These are phyloP conservation scores for Pneumocystis sp. DNA, from an alignment of 1,139 yeast species.

Conservation along the genomic window DNA sequence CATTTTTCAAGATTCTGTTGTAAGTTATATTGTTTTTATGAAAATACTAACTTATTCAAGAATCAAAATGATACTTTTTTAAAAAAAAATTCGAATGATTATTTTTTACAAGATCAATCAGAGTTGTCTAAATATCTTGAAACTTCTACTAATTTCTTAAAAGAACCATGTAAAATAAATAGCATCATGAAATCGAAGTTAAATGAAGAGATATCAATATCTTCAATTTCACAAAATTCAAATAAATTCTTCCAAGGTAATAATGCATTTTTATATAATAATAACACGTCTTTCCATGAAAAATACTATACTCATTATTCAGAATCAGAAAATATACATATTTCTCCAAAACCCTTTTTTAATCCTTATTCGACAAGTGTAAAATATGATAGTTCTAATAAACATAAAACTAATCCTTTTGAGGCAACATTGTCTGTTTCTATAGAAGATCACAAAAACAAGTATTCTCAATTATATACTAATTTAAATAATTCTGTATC, in stretches of 20 bases:
- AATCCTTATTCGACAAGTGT: neutral
- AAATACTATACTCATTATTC: neutral
- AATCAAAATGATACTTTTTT: neutral
- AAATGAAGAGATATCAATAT: neutral
- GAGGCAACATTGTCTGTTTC: neutral
- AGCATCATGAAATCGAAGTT: neutral
- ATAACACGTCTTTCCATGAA: neutral
- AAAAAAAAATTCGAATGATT: neutral
- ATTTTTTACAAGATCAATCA: neutral
- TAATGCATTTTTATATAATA: neutral
- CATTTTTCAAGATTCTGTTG: neutral
- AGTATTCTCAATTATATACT: neutral
- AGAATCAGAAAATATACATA: neutral
- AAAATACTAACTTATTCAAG: neutral
- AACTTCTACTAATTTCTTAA: neutral
- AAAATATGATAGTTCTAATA: neutral
- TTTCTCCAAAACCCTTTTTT: neutral
- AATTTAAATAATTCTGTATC: slow-evolving; percentile 12
- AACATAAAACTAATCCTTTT: neutral
- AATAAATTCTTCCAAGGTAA: neutral
- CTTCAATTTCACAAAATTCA: neutral
- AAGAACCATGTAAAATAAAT: neutral
- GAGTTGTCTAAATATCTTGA: neutral
- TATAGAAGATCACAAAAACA: neutral
- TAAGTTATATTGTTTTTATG: neutral